A percentile compares a stretch with the other conserved stretches of the same genome.
phyloP scores from a whole-genome alignment of 257 asterid species.

The Nicotiana undulata region DNA sequence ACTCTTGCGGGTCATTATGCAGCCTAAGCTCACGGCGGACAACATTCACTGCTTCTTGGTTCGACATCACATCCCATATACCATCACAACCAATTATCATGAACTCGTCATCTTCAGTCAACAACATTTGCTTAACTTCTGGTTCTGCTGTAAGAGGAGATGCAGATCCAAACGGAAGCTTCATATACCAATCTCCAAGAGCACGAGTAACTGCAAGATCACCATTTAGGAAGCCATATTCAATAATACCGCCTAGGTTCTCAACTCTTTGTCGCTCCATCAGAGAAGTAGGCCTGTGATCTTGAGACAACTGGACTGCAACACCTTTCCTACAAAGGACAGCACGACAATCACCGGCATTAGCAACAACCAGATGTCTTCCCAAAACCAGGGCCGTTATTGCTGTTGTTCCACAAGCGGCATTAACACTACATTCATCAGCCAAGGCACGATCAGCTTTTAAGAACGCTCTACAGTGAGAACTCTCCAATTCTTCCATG shows the following conservation, averaged over 20 bases:
- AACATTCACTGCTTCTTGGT: slow-evolving; percentile 75
- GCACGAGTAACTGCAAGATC: slow-evolving; percentile 89
- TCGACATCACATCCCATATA: slow-evolving; percentile 84
- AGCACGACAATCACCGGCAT: slow-evolving; percentile 96
- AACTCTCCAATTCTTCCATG: slow-evolving; percentile 47
- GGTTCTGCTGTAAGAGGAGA: slow-evolving; percentile 92
- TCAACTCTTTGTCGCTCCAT: slow-evolving; percentile 64
- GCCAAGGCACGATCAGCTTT: slow-evolving; percentile 75
- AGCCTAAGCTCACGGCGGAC: slow-evolving; percentile 54
- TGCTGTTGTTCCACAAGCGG: slow-evolving; percentile 87
- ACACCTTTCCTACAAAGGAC: slow-evolving; percentile 79
- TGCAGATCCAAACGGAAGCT: slow-evolving; percentile 66
- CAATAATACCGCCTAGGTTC: slow-evolving; percentile 69
- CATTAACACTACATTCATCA: slow-evolving; percentile 46
- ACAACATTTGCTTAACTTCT: slow-evolving; percentile 42
- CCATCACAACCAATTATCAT: slow-evolving; percentile 90
- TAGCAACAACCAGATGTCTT: slow-evolving; percentile 62
- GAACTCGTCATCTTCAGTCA: slow-evolving; percentile 86
- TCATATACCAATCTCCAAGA: slow-evolving; percentile 96
- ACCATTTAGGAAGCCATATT: slow-evolving; percentile 75
- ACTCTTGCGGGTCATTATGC: slow-evolving; percentile 54
- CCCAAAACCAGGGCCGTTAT: slow-evolving; percentile 74
- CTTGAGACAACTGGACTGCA: slow-evolving; percentile 85
- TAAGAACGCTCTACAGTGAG: slow-evolving; percentile 51
- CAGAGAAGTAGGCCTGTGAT: slow-evolving; percentile 69